Conservation (phyloP, 2,329 filamentous ascomycete genomes). For the Microthyrium microscopicum region DNA sequence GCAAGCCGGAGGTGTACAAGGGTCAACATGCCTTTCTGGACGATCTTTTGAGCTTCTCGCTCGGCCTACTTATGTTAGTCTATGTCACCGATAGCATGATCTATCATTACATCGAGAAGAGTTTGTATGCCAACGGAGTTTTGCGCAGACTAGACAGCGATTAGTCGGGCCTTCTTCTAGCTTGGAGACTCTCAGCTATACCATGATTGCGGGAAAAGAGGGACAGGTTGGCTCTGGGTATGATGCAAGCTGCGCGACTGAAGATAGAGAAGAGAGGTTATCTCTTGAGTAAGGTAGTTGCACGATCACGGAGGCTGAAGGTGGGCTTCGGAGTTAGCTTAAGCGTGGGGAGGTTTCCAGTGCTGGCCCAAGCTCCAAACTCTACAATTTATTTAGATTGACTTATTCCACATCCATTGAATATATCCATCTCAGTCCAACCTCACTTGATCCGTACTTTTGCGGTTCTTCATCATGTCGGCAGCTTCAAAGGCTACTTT, state of each 20-base stretch:
- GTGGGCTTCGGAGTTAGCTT: conserved; percentile 13
- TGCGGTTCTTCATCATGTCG: conserved; percentile 47
- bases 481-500: conserved; percentile 78
- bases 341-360: too few species aligned
- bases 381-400: background rate
- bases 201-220: too few species aligned
- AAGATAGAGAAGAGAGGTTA: too few species aligned
- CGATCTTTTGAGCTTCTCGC: conserved; percentile 96
- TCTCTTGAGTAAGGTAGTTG: too few species aligned
- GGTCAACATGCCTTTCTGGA: conserved; percentile 65
- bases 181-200: too few species aligned
- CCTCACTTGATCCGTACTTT: conserved; percentile 2
- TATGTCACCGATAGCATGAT: background rate
- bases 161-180: too few species aligned
- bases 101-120: conserved; percentile 68
- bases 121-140: conserved; percentile 98
- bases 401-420: background rate
- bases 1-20: conserved; percentile 3
- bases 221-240: conserved; percentile 1
- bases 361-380: conserved; percentile 3
- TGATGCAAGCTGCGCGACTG: background rate
- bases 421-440: conserved; percentile 7
- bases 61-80: conserved; percentile 50
- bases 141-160: conserved; percentile 75
- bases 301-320: too few species aligned